Percentiles rank a stretch among this genome's conserved stretches.
These are phyloP conservation scores for Thalassiosira profunda DNA, from an alignment of 108 stramenopile species.

Conservation along the genomic window DNA sequence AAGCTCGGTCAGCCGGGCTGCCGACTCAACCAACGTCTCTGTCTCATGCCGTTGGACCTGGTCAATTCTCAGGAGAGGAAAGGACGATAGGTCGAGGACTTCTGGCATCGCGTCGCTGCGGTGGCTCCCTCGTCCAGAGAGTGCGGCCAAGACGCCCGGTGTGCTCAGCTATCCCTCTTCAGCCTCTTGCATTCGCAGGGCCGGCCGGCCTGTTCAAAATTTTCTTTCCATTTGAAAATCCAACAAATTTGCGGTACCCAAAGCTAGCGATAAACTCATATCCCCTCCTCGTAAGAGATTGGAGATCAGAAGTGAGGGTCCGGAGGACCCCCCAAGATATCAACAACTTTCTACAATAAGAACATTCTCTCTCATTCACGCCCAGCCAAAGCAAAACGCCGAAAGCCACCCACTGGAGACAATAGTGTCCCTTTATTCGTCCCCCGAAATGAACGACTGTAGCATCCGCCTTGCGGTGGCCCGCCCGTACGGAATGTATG, in stretches of 20 bases:
- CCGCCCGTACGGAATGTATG: slow-evolving; percentile 87
- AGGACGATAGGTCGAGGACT: slow-evolving; percentile 34
- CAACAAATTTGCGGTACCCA: too few relatives aligned
- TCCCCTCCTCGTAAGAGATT: too few relatives aligned
- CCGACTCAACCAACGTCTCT: slow-evolving; percentile 27
- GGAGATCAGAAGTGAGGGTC: too few relatives aligned
- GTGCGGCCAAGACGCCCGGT: background rate
- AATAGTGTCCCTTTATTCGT: slow-evolving; percentile 1
- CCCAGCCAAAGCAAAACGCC: too few relatives aligned
- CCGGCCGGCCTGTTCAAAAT: too few relatives aligned
- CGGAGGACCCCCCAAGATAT: too few relatives aligned
- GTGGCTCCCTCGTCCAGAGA: slow-evolving; percentile 12
- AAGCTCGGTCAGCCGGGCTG: slow-evolving; percentile 10
- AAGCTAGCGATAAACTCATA: too few relatives aligned
- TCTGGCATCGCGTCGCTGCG: background rate
- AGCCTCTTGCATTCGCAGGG: too few relatives aligned
- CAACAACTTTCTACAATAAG: too few relatives aligned
- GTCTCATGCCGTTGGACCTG: slow-evolving; percentile 23
- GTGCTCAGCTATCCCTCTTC: too few relatives aligned
- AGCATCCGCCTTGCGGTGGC: slow-evolving; percentile 42
- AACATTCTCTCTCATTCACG: too few relatives aligned
- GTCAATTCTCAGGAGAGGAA: slow-evolving; percentile 48
- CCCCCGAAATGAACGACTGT: slow-evolving; percentile 10
- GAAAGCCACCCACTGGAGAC: background rate
- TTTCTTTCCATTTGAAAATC: too few relatives aligned